phyloP scores from a whole-genome alignment of 2,329 filamentous ascomycete genomes.

The Byssoonygena ceratinophila region DNA sequence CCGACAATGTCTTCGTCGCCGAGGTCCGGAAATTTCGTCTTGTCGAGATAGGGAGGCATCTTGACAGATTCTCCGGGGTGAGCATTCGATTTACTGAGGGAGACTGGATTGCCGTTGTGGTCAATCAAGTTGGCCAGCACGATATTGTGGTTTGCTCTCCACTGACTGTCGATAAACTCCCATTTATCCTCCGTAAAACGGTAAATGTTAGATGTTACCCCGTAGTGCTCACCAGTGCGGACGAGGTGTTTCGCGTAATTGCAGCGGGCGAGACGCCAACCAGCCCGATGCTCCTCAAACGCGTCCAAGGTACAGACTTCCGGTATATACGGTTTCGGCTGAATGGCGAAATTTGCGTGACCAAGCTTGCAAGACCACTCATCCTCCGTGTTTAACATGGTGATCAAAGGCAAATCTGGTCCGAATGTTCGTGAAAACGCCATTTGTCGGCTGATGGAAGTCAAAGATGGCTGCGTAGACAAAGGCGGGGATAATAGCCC shows the following conservation, averaged over 20 bases:
- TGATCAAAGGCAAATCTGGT: conserved; percentile 53
- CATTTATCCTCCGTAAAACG: conserved; percentile 79
- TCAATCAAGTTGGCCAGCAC: conserved; percentile 45
- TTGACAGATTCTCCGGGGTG: conserved; percentile 43
- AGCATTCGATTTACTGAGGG: conserved; percentile 30
- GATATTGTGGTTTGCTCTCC: conserved; percentile 60
- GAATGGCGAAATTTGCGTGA: conserved; percentile 86
- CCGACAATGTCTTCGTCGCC: conserved; percentile 90
- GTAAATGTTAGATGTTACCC: conserved; percentile 79
- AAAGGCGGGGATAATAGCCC: conserved; percentile 54
- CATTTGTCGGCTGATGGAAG: conserved; percentile 55
- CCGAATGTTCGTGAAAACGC: conserved; percentile 39
- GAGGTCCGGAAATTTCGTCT: conserved; percentile 77
- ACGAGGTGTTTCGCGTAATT: conserved; percentile 86
- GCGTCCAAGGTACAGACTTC: conserved; percentile 49
- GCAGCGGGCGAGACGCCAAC: conserved; percentile 72
- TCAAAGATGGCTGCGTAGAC: conserved; percentile 64
- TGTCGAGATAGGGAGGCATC: conserved; percentile 35
- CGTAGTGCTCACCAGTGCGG: conserved; percentile 81
- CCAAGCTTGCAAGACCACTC: conserved; percentile 77
- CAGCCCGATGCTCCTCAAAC: conserved; percentile 56
- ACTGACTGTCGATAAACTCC: conserved; percentile 64
- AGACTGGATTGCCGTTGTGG: conserved; percentile 29
- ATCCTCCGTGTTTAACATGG: conserved; percentile 56
- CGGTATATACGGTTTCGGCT: conserved; percentile 68